These are phyloP conservation scores for Tephrocybe rancida DNA, from an alignment of 768 basidiomycete genomes.

Conservation along the genomic window DNA sequence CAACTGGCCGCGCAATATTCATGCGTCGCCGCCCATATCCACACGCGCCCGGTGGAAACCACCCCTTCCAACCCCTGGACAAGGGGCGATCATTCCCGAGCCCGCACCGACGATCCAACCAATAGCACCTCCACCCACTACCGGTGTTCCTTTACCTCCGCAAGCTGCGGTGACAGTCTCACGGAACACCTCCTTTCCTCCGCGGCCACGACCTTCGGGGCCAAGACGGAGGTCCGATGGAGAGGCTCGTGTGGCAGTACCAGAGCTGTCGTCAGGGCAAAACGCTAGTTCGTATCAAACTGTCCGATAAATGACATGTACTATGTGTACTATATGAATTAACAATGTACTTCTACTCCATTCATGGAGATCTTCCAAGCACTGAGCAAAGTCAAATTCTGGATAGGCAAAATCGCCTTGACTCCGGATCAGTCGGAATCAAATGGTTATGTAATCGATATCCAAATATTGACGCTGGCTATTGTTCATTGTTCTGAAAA, in stretches of 20 bases:
- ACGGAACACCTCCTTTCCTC: conserved; percentile 15
- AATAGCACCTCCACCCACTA: background rate
- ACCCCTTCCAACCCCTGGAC: background rate
- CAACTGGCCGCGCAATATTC: conserved; percentile 55
- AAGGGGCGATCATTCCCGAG: background rate
- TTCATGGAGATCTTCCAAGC: too few species aligned
- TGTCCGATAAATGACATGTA: conserved; percentile 3
- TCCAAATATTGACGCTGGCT: background rate
- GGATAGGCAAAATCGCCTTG: too few species aligned
- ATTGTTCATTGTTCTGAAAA: background rate
- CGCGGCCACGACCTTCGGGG: conserved; percentile 34
- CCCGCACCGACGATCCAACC: background rate
- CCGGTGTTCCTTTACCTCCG: background rate
- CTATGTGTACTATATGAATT: conserved; percentile 11
- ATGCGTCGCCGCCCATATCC: conserved; percentile 35
- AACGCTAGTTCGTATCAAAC: background rate
- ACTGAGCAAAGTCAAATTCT: too few species aligned
- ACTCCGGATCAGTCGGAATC: too few species aligned
- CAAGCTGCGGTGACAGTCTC: background rate
- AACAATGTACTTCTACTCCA: background rate
- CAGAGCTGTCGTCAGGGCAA: conserved; percentile 1
- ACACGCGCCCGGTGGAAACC: conserved; percentile 31
- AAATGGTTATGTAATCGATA: too few species aligned
- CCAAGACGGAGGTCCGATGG: conserved; percentile 28
- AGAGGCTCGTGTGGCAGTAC: conserved; percentile 10